Evolutionary conservation across 352 stramenopile species (phyloP).

Genomic region (Globisporangium orthogonon): DNA sequence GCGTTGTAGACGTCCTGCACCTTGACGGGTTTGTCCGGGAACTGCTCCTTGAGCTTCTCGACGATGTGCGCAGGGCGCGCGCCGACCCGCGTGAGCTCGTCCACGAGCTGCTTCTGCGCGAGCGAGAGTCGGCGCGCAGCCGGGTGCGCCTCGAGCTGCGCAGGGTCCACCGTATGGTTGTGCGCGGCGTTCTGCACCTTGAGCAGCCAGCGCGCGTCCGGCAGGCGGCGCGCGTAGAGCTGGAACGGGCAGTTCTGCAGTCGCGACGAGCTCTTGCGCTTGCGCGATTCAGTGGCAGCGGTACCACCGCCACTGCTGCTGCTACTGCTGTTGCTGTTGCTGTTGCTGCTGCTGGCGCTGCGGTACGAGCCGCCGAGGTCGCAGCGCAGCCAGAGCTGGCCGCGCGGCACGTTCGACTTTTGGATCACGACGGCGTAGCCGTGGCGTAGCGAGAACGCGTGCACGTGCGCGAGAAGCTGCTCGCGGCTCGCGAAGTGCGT

Average conservation of each 20-base stretch:
- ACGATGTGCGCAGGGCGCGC: slow-evolving; percentile 30
- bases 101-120: slow-evolving; percentile 32
- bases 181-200: slow-evolving; percentile 26
- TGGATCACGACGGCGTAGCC: slow-evolving; percentile 41
- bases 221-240: slow-evolving; percentile 28
- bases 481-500: slow-evolving; percentile 29
- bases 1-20: slow-evolving; percentile 52
- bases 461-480: slow-evolving; percentile 30
- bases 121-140: slow-evolving; percentile 24
- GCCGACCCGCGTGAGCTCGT: slow-evolving; percentile 26
- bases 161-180: slow-evolving; percentile 22
- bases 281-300: slow-evolving; percentile 7
- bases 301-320: neutral
- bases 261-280: slow-evolving; percentile 26
- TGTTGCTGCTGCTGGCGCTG: neutral
- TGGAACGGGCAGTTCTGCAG: slow-evolving; percentile 36
- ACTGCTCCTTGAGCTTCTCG: slow-evolving; percentile 25
- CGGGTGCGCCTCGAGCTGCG: slow-evolving; percentile 25
- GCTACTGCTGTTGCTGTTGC: neutral
- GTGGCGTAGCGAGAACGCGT: slow-evolving; percentile 25
- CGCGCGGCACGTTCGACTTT: slow-evolving; percentile 39
- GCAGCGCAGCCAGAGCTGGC: slow-evolving; percentile 41
- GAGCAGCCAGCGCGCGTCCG: slow-evolving; percentile 22
- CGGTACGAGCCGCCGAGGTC: slow-evolving; percentile 27
- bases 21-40: slow-evolving; percentile 37